Base-by-base conservation (phyloP, 1,284 basidiomycete genomes). In the Xerocomus nothofagi region DNA sequence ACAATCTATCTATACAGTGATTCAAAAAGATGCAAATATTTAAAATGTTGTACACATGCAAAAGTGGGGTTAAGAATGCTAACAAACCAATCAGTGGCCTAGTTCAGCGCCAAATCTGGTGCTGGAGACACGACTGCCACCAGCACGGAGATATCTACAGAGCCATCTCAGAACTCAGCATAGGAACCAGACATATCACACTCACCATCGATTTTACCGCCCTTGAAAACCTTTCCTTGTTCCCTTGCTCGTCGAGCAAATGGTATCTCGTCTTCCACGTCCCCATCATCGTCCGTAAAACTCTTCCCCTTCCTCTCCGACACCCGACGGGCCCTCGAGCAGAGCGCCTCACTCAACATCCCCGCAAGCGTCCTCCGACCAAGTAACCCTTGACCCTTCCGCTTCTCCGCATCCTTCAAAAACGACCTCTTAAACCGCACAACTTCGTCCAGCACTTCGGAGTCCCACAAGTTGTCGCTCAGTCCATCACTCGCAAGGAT, bases 381-480 rank as follows among this genome's bases (percentile, higher is more conserved):
- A 12, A 83, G 68, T 2, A 74, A 21, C n/a, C 63, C 66, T 24
- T 55, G 58, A 23, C 60, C 55, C 7, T 34, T 43, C 8, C 51
- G 48, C 9, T 53, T 50, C 6, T 55, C 40, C n/a, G 27, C 14
- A 33, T 64, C 51, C 40, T 57, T 57, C 47, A 72, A 58, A 61
- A 73, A 76, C 23, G 72, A 66, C 42, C 69, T 69, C 17, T 80
- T 74, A 65, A 93, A 90, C 37, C 86, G 76, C 12, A 80, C 73
- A 11, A 98, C 88, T 60, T 93, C 91, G 56, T 97, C 93, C 12
- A 98, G 72, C 23, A 98, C 88, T 56, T 98, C 95, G 62, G 93
- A 88, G 65, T 98, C 94, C 81, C 94, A 98, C 42, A 98, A 73
- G 62, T 98, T 98, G 70, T 98, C 95, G 62, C 88, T 87, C 43